These are phyloP conservation scores for Melampsora abietis-canadensis DNA, from an alignment of 1,284 basidiomycete genomes.

Conservation along the genomic window DNA sequence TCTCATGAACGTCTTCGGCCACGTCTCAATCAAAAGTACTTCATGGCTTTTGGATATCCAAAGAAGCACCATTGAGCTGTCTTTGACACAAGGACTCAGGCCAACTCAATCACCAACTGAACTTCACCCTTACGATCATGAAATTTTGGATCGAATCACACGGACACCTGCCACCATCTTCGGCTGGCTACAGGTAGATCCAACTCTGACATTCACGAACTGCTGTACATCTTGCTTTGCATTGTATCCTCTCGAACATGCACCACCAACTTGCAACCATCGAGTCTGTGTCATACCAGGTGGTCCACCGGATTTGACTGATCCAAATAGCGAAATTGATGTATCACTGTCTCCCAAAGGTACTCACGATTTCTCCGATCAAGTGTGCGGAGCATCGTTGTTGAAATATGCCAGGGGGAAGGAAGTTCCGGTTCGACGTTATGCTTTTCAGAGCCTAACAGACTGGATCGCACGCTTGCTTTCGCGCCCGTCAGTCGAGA, in stretches of 20 bases:
- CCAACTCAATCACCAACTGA: background rate
- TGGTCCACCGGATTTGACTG: background rate
- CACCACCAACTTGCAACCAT: background rate
- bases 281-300: background rate
- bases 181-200: slow-evolving; percentile 1
- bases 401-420: background rate
- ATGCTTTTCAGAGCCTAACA: background rate
- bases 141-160: background rate
- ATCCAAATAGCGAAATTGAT: background rate
- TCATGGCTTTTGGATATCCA: background rate
- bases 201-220: background rate
- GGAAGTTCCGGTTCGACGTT: background rate
- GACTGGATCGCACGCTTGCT: slow-evolving; percentile 13
- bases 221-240: slow-evolving; percentile 15
- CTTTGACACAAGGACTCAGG: background rate
- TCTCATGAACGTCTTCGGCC: background rate
- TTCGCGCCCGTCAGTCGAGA: background rate
- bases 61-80: background rate
- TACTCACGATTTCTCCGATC: background rate
- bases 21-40: background rate
- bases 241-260: background rate
- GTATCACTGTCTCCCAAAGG: background rate
- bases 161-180: background rate
- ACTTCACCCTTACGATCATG: background rate
- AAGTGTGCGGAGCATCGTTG: background rate